These are phyloP conservation scores for Massariosphaeria phaeospora DNA, from an alignment of 495 filamentous ascomycete species.

Conservation along the genomic window DNA sequence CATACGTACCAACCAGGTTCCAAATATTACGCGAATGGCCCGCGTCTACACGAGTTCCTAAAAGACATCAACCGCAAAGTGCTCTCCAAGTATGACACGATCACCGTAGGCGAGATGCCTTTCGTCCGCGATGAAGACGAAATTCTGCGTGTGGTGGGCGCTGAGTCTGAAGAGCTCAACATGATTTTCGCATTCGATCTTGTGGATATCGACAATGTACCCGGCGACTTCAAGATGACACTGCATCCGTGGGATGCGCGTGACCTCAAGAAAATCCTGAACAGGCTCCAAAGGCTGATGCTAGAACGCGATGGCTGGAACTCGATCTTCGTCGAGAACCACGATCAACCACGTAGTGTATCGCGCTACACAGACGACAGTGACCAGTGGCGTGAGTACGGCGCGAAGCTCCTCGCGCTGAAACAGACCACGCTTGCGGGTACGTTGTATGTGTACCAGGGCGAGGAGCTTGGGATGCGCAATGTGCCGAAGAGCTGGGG, in stretches of 20 bases:
- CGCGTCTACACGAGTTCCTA: conserved; percentile 54
- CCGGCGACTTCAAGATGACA: conserved; percentile 41
- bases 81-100: conserved; percentile 45
- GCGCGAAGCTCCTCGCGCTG: conserved; percentile 51
- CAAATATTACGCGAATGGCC: conserved; percentile 53
- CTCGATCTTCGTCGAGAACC: conserved; percentile 47
- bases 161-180: conserved; percentile 44
- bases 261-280: conserved; percentile 42
- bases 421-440: conserved; percentile 50
- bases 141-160: conserved; percentile 47
- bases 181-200: conserved; percentile 56
- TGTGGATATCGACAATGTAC: conserved; percentile 47
- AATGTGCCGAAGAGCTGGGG: conserved; percentile 47
- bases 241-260: conserved; percentile 43
- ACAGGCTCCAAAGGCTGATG: conserved; percentile 45
- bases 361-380: conserved; percentile 47
- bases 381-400: conserved; percentile 43
- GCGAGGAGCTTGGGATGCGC: conserved; percentile 55
- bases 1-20: conserved; percentile 45
- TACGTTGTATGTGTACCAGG: conserved; percentile 54
- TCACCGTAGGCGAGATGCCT: conserved; percentile 52
- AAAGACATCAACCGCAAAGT: conserved; percentile 46
- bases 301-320: conserved; percentile 51
- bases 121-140: conserved; percentile 43
- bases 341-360: conserved; percentile 49